These are phyloP conservation scores for Leccinellum luteum DNA, from an alignment of 768 basidiomycete species.

Conservation along the genomic window DNA sequence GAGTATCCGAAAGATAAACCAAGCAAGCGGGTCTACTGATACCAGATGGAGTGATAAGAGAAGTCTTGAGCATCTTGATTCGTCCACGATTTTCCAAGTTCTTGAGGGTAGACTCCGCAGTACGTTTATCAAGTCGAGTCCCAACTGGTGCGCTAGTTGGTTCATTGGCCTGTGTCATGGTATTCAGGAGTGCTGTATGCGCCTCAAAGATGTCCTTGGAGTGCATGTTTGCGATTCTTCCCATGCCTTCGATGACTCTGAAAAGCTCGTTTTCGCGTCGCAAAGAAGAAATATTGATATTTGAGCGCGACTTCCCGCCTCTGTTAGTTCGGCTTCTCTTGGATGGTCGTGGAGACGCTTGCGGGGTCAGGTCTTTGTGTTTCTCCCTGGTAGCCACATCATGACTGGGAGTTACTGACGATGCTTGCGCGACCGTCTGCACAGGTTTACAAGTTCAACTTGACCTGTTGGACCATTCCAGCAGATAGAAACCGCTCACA, in stretches of 20 bases:
- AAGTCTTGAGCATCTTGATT: slow-evolving; percentile 69
- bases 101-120: slow-evolving; percentile 57
- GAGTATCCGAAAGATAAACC: slow-evolving; percentile 59
- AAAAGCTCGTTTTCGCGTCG: slow-evolving; percentile 80
- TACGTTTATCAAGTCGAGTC: slow-evolving; percentile 71
- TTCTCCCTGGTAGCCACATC: slow-evolving; percentile 9
- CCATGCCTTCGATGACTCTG: slow-evolving; percentile 59
- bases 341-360: slow-evolving; percentile 14
- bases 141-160: slow-evolving; percentile 68
- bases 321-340: slow-evolving; percentile 21
- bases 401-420: neutral
- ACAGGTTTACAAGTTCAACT: neutral
- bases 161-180: slow-evolving; percentile 57
- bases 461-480: neutral
- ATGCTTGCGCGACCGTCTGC: neutral
- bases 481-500: slow-evolving; percentile 3
- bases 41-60: slow-evolving; percentile 57
- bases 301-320: slow-evolving; percentile 27
- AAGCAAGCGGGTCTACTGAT: slow-evolving; percentile 57
- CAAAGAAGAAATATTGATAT: slow-evolving; percentile 71
- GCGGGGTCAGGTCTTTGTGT: slow-evolving; percentile 7
- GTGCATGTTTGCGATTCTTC: slow-evolving; percentile 65
- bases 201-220: slow-evolving; percentile 69
- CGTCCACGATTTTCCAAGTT: slow-evolving; percentile 63
- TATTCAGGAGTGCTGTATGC: slow-evolving; percentile 61